Evolutionary conservation across 768 basidiomycete genomes (phyloP).

Genomic region (Calocybe cyanea): DNA sequence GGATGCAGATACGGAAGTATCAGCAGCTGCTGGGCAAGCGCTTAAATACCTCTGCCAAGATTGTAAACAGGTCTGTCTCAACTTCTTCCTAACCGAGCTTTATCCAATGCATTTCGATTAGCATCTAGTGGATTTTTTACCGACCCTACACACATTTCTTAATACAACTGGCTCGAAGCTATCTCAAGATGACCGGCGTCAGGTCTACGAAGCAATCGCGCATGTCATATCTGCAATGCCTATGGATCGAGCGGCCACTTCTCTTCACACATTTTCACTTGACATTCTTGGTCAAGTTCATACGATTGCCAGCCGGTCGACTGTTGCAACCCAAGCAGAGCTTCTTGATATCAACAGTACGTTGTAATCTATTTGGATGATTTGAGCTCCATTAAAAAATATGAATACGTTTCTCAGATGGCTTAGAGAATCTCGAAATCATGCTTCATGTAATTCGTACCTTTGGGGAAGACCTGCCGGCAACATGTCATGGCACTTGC

Average conservation of each 20-base stretch:
- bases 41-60: conserved; percentile 97
- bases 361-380: conserved; percentile 19
- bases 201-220: conserved; percentile 94
- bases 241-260: conserved; percentile 81
- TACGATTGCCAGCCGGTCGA: conserved; percentile 48
- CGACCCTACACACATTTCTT: conserved; percentile 88
- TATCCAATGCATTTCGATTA: conserved; percentile 24
- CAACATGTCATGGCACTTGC: conserved; percentile 73
- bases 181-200: conserved; percentile 80
- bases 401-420: conserved; percentile 44
- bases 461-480: conserved; percentile 80
- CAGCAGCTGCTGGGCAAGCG: conserved; percentile 92
- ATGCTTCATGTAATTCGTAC: conserved; percentile 82
- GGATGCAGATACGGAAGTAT: conserved; percentile 73
- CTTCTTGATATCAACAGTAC: conserved; percentile 64
- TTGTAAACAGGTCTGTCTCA: conserved; percentile 67
- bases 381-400: not conserved
- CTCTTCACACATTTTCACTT: conserved; percentile 80
- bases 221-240: conserved; percentile 94
- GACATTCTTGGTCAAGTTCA: conserved; percentile 83
- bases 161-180: conserved; percentile 75
- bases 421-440: conserved; percentile 88
- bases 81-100: not conserved
- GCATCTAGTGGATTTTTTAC: conserved; percentile 90
- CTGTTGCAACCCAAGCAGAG: conserved; percentile 64